Base-by-base conservation (phyloP, 2,329 filamentous ascomycete species). In the Colletotrichum tropicicola region DNA sequence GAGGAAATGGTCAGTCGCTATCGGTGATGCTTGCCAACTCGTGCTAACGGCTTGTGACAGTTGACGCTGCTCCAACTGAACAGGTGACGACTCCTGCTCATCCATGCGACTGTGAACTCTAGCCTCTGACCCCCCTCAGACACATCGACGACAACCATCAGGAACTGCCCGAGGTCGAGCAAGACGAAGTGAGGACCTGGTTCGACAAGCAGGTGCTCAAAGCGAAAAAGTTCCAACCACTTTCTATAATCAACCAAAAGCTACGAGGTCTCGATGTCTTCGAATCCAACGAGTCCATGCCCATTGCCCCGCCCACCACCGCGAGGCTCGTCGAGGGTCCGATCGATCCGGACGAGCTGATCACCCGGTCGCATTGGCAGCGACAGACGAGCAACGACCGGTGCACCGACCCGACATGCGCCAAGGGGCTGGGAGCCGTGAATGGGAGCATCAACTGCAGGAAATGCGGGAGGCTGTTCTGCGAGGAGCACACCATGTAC, bases 401-500 rank as follows among this genome's bases (percentile, higher is more conserved):
- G 12, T 99, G 96, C 74, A 91, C 94, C 8, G 96, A 99, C 71
- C 95, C 94, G 1, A 84, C 90, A 19, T 99, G 96, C 71, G 92
- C 89, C 28, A 92, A 92, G 76, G 87, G 89, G 25, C 81, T 99
- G 5, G 94, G 93, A 1, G 86, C 91, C 3, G 85, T 92, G 6
- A 94, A 92, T 72, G 93, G 94, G 17, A 94, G 86, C 72, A 90
- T 99, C 72, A 98, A 99, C 76, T 99, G 96, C 78, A 87, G 96
- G 68, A 93, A 94, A 68, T 99, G 96, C 73, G 96, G 96, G 6
- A 91, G 91, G 71, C 81, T 99, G 41, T 99, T 98, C 75, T 99
- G 96, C 78, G 96, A 98, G 74, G 92, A 95, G 71, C 96, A 99
- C 76, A 98, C 96, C 55, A 97, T 99, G 94, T 99, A 98, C 74